phyloP scores from a whole-genome alignment of 1,284 basidiomycete genomes.

The Cryptococcus sp. region DNA sequence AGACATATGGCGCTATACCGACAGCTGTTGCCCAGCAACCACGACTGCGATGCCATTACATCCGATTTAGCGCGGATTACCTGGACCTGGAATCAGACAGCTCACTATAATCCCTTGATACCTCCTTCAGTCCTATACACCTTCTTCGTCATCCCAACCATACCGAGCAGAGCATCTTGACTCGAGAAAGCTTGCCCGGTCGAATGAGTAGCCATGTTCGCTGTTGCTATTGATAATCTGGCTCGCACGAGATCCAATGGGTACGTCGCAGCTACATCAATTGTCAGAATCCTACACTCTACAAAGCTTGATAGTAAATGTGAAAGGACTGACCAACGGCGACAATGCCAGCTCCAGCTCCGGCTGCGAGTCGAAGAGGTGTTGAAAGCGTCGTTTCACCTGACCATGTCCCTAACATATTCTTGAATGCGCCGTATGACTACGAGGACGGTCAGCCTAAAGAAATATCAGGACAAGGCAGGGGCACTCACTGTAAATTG shows the following conservation, averaged over 20 bases:
- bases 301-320: neutral
- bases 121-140: slow-evolving; percentile 91
- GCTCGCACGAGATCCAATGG: slow-evolving; percentile 90
- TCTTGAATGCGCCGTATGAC: slow-evolving; percentile 79
- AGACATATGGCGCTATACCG: slow-evolving; percentile 83
- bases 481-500: slow-evolving; percentile 70
- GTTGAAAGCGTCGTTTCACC: slow-evolving; percentile 77
- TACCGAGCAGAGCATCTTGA: slow-evolving; percentile 61
- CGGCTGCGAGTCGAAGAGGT: slow-evolving; percentile 74
- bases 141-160: slow-evolving; percentile 84
- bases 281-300: neutral
- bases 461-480: neutral
- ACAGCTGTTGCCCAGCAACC: slow-evolving; percentile 84
- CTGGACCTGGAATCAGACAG: neutral
- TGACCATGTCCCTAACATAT: slow-evolving; percentile 56
- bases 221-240: slow-evolving; percentile 88
- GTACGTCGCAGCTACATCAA: slow-evolving; percentile 71
- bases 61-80: neutral
- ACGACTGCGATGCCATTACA: slow-evolving; percentile 29
- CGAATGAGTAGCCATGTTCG: slow-evolving; percentile 49
- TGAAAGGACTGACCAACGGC: slow-evolving; percentile 69
- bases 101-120: slow-evolving; percentile 76
- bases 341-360: slow-evolving; percentile 86
- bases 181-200: slow-evolving; percentile 30
- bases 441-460: slow-evolving; percentile 9